phyloP scores from a whole-genome alignment of 768 basidiomycete species.

The Lentinula aciculospora region DNA sequence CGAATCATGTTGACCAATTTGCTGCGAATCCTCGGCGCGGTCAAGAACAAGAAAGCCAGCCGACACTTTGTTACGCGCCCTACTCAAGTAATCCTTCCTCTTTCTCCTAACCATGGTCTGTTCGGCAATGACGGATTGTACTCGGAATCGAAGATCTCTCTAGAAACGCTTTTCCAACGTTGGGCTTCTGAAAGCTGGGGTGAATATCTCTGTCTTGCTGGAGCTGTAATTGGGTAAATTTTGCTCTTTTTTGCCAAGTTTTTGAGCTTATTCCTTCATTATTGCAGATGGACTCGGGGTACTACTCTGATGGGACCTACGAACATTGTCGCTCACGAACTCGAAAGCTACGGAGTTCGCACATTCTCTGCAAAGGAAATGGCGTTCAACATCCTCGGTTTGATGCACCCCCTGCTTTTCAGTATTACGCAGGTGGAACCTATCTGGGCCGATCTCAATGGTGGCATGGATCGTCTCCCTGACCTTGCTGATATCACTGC shows the following conservation, averaged over 20 bases:
- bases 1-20: conserved; percentile 98
- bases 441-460: conserved; percentile 98
- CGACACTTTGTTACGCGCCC: conserved; percentile 96
- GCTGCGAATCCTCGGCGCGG: conserved; percentile 91
- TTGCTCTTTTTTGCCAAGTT: not conserved
- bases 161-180: conserved; percentile 97
- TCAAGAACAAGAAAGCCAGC: conserved; percentile 97
- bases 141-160: conserved; percentile 95
- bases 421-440: conserved; percentile 99
- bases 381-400: conserved; percentile 99
- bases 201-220: conserved; percentile 95
- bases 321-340: conserved; percentile 89
- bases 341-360: conserved; percentile 89
- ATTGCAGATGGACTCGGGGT: conserved; percentile 87
- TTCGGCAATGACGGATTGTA: conserved; percentile 98
- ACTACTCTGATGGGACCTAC: conserved; percentile 96
- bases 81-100: conserved; percentile 95
- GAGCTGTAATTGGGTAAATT: conserved; percentile 92
- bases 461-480: conserved; percentile 95
- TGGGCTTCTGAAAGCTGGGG: conserved; percentile 99
- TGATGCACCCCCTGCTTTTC: conserved; percentile 99
- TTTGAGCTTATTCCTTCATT: conserved; percentile 7
- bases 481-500: conserved; percentile 90
- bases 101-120: conserved; percentile 96
- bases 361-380: conserved; percentile 99